Percentiles rank a stretch among this genome's conserved stretches.
Conservation (phyloP, 2,329 filamentous ascomycete species). For the Aspergillus pseudoviridinutans region DNA sequence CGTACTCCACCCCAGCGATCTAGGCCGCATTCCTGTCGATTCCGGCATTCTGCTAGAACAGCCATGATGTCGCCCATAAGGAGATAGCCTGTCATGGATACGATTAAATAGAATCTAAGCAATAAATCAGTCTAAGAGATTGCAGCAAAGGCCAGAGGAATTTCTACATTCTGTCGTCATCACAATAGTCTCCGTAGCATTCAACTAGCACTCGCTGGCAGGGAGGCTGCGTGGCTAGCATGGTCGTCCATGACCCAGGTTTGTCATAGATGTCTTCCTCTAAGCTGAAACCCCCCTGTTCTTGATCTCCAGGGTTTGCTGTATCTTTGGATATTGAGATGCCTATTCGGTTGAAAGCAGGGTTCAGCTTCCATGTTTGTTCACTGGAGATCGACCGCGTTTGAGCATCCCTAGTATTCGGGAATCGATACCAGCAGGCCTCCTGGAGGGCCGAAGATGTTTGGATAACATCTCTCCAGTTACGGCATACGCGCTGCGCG, state of each 20-base stretch:
- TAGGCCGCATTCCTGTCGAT: conserved; percentile 3
- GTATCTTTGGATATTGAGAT: neutral
- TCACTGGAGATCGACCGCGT: neutral
- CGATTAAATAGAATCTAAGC: neutral
- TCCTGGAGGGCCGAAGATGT: neutral
- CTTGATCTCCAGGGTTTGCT: neutral
- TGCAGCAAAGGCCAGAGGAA: neutral
- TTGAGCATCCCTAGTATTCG: neutral
- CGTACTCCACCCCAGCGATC: neutral
- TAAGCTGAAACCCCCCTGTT: conserved; percentile 1
- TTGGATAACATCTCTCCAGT: conserved; percentile 3
- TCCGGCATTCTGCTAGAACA: conserved; percentile 3
- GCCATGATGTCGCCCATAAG: conserved; percentile 5
- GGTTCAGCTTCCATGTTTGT: conserved; percentile 1
- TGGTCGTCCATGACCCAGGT: conserved; percentile 5
- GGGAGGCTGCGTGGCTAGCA: conserved; percentile 6
- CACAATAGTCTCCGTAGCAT: neutral
- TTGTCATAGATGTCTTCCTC: neutral
- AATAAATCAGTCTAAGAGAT: neutral
- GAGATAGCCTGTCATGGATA: neutral
- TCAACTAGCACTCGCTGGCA: conserved; percentile 1
- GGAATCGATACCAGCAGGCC: conserved; percentile 1
- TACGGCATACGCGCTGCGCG: conserved; percentile 1
- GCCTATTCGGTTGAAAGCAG: conserved; percentile 4
- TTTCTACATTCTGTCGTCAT: neutral